Base-by-base conservation (phyloP, 2,329 filamentous ascomycete species). In the Setomelanomma holmii region DNA sequence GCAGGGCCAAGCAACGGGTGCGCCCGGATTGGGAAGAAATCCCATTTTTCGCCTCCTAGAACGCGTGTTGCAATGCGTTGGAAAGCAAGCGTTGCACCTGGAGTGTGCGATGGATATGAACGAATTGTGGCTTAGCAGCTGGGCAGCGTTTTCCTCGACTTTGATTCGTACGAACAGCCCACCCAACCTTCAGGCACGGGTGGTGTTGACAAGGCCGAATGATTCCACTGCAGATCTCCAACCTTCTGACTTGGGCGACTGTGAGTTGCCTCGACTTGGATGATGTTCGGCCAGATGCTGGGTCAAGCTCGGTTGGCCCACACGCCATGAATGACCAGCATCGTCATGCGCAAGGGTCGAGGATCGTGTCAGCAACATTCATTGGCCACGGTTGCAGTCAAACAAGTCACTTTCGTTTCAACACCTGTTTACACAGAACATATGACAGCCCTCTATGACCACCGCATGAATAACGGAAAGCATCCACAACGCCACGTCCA, bases 321-420 rank as follows among this genome's bases (percentile, higher is more conserved):
- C 55, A 60, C 45, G 30, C 56, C 45, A 56, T 49, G 30, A 50
- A 52, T 48, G 57, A 60, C 61, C 58, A 51, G 38, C 58, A 53
- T 47, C n/a, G 55, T 62, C 63, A 64, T 64, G 63, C 63, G 63
- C 55, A 54, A 44, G 53, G 56, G 50, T 49, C 40, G 34, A 46
- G 43, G 23, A 35, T 40, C 35, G 40, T 46, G 36, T 40, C 34
- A 36, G 5, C 39, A 19, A 14, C 45, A 45, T 38, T 45, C 35
- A 64, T 60, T 64, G 55, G 61, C 53, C 41, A 42, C 17, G 20
- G 19, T 42, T 46, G 41, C 42, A 41, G 53, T 42, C 52, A 66
- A 64, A 63, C 61, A 64, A 55, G 49, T 55, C 53, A 49, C 55
- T 14, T 58, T 56, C 47, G 64, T 70, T 67, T 69, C 63, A 60